Base-by-base conservation (phyloP, 371 early-diverging fungal genomes). In the Mortierella sp. region DNA sequence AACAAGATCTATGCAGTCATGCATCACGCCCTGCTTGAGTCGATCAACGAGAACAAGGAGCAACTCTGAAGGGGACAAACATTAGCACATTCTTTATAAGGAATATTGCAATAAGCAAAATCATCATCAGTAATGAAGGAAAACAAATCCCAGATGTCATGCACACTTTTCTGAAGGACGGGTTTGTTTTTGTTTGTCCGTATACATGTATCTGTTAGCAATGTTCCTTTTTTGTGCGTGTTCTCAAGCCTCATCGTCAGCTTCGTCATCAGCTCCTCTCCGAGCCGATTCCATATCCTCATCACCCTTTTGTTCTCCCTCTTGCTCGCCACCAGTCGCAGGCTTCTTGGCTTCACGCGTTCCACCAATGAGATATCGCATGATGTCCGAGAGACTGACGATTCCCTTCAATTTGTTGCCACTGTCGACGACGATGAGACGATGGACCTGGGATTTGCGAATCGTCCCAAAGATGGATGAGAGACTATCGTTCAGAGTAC, bases 361-460 rank as follows among this genome's bases (percentile, higher is more conserved):
- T 48, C 66, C 66, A 4, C 58, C 65, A 34, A 91, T 80, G 19
- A 94, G 80, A 61, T 88, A 91, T 23, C 86, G 83, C 66, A 97
- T 80, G 31, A 96, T 90, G 79, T 96, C 97, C 31, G 93, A 93
- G 59, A 98, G 82, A 39, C 94, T 91, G 46, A 97, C 90, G 51
- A 97, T 92, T 37, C 98, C 98, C 54, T 89, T 84, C 32, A 95
- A 82, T 60, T 84, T 91, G 28, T 90, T 89, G 7, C 91, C 88
- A 28, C 90, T 84, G 61, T 96, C 95, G 0, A 97, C 91, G 2
- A 97, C 95, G 64, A 98, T 92, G 47, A 98, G 80, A 51, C 97
- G 87, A 80, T 95, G 93, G 3, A 97, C 95, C 23, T 89, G 88
- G 27, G 89, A 89, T 50, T 88, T 88, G 62, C 92, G 86, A 55